Evolutionary conservation across 139 green algal species (phyloP).

Genomic region (Coelastrella sp.): DNA sequence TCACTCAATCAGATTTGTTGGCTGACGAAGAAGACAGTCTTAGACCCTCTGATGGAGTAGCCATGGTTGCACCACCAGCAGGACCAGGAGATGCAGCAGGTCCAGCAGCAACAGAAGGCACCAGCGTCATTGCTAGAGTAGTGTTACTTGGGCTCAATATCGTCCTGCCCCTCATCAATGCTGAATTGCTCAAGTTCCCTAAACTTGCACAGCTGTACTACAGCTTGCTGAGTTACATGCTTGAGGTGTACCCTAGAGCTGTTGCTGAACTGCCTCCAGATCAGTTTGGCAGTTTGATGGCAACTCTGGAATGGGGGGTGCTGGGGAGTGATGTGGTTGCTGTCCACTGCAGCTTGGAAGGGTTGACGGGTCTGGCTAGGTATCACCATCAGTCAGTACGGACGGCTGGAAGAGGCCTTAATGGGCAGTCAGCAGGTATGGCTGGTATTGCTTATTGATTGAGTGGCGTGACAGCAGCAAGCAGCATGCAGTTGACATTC

Average conservation of each 20-base stretch:
- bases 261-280: constrained; percentile 67
- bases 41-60: background rate
- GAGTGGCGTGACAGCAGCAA: too few species aligned
- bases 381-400: constrained; percentile 37
- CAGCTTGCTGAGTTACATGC: constrained; percentile 80
- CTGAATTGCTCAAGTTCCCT: constrained; percentile 84
- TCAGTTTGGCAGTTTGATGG: constrained; percentile 67
- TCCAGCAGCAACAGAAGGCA: background rate
- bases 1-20: constrained; percentile 71
- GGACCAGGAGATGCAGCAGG: background rate
- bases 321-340: constrained; percentile 56
- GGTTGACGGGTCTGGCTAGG: constrained; percentile 58
- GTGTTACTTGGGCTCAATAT: constrained; percentile 82
- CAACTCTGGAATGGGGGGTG: constrained; percentile 75
- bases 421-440: constrained; percentile 36
- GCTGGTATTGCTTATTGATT: background rate
- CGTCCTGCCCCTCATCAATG: constrained; percentile 82
- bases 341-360: constrained; percentile 61
- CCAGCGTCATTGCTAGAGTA: constrained; percentile 56
- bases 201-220: constrained; percentile 89
- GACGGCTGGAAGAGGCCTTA: constrained; percentile 8
- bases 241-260: constrained; percentile 78
- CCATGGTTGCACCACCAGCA: background rate
- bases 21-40: constrained; percentile 14
- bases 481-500: too few species aligned